Base-by-base conservation (phyloP, 805 yeast genomes). In the Teunomyces gatunensis region DNA sequence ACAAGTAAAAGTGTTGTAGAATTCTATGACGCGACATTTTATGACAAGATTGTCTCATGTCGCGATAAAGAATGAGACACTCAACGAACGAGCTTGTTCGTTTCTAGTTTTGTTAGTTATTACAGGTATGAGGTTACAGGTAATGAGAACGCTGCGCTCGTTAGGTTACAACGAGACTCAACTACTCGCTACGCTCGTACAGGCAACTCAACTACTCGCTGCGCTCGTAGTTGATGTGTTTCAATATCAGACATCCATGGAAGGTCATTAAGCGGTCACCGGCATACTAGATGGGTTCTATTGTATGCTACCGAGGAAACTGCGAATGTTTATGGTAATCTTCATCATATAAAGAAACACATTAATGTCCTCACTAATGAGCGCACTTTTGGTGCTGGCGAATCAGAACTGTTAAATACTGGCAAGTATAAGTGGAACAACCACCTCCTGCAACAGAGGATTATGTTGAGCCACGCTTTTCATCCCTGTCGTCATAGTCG, bases 401-500 rank as follows among this genome's bases (percentile, higher is more conserved):
- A 68, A 74, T 83, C 87, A 83, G 87, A 78, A 71, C 63, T 75
- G 86, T 74, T 63, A 61, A 68, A 77, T 84, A 85, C 90, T 86
- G 94, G 94, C 94, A 84, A 86, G 91, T 84, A 85, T 79, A 83
- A 84, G 89, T 78, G 76, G 67, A 57, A 60, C 57, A 62, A 64
- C 61, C 64, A 67, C 64, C 66, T 58, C 67, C 62, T 65, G 68
- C 65, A 64, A 64, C 61, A 60, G 70, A 64, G 65, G 68, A 57
- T 65, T 61, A 59, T 58, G 55, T 61, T 57, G 59, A 54, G 51
- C 60, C 64, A 70, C 80, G 62, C 61, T 73, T 78, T 63, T 78
- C 80, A 76, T 79, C 89, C 90, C 78, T 81, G 83, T 86, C 91
- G 89, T 85, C 94, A 86, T 84, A 84, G 91, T 86, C 94, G 91